Base-by-base conservation (phyloP, 108 stramenopile species). In the Seminavis robusta region DNA sequence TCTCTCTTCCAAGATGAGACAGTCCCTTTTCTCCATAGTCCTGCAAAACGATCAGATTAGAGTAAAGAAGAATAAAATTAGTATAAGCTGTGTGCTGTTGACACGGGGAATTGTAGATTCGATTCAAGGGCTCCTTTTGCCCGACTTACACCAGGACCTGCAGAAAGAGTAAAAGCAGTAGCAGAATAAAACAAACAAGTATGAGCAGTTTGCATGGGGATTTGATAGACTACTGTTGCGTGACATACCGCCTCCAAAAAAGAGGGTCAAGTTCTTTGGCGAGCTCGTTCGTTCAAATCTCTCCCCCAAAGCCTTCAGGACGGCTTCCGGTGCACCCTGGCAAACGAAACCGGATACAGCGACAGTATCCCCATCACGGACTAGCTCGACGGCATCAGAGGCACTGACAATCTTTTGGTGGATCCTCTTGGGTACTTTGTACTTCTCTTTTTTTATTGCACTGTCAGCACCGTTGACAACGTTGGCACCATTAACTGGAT, bases 161-260 rank as follows among this genome's bases (percentile, higher is more conserved):
- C n/a, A n/a, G n/a, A n/a, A n/a, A n/a, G n/a, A n/a, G n/a, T n/a
- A n/a, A n/a, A n/a, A n/a, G n/a, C n/a, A n/a, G n/a, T n/a, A n/a
- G n/a, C n/a, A n/a, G n/a, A n/a, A n/a, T n/a, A n/a, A n/a, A n/a
- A n/a, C n/a, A n/a, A n/a, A n/a, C n/a, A n/a, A n/a, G n/a, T n/a
- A n/a, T n/a, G n/a, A n/a, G n/a, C n/a, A n/a, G n/a, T n/a, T n/a
- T n/a, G n/a, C n/a, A n/a, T n/a, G n/a, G n/a, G n/a, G n/a, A n/a
- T n/a, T n/a, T n/a, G n/a, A n/a, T n/a, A n/a, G n/a, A n/a, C n/a
- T n/a, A n/a, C n/a, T n/a, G n/a, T n/a, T n/a, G n/a, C n/a, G n/a
- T n/a, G n/a, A n/a, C n/a, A n/a, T n/a, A 34, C 86, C 82, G 4
- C 85, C 91, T 1, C 82, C 83, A 66, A 89, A 92, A 11, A 88